Percentiles rank a stretch among this genome's conserved stretches.
Conservation (phyloP, 441 rosid species). For the Codiaeum variegatum region DNA sequence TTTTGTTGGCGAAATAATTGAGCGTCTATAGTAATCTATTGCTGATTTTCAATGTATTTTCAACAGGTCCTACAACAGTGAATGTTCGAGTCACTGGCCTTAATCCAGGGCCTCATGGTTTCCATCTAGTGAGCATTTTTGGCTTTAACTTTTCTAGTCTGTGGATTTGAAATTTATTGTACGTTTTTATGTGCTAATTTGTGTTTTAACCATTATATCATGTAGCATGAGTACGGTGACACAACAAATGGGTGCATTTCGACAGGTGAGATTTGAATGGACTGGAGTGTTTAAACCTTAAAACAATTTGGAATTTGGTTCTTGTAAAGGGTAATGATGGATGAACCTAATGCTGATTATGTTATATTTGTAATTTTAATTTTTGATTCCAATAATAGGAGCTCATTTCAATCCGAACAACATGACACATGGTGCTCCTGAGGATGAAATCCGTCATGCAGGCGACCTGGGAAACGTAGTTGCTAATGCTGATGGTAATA, state of each 20-base stretch:
- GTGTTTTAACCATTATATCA: constrained; percentile 6
- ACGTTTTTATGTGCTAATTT: not conserved
- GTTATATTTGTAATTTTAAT: not conserved
- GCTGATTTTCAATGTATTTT: constrained; percentile 19
- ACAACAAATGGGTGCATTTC: constrained; percentile 96
- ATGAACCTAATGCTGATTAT: constrained; percentile 1
- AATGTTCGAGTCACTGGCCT: constrained; percentile 80
- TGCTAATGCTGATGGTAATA: constrained; percentile 81
- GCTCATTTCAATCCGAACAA: constrained; percentile 85
- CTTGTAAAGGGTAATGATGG: not conserved
- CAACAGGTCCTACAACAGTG: constrained; percentile 75
- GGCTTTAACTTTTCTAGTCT: constrained; percentile 15
- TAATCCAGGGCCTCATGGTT: constrained; percentile 84
- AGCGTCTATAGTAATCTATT: not conserved
- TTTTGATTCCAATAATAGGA: constrained; percentile 36
- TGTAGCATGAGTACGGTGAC: constrained; percentile 90
- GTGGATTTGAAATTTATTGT: constrained; percentile 7
- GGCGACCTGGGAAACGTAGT: constrained; percentile 99
- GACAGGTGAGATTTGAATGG: constrained; percentile 48
- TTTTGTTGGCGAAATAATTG: not conserved
- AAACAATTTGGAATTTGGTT: constrained; percentile 1
- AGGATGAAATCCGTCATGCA: constrained; percentile 89
- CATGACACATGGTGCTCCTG: constrained; percentile 91
- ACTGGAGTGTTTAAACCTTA: not conserved
- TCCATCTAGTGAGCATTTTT: constrained; percentile 63